Evolutionary conservation across 2,329 filamentous ascomycete species (phyloP), one percentile per base, ranked within the genome.

Genomic region (Colletotrichum chlorophyti): DNA sequence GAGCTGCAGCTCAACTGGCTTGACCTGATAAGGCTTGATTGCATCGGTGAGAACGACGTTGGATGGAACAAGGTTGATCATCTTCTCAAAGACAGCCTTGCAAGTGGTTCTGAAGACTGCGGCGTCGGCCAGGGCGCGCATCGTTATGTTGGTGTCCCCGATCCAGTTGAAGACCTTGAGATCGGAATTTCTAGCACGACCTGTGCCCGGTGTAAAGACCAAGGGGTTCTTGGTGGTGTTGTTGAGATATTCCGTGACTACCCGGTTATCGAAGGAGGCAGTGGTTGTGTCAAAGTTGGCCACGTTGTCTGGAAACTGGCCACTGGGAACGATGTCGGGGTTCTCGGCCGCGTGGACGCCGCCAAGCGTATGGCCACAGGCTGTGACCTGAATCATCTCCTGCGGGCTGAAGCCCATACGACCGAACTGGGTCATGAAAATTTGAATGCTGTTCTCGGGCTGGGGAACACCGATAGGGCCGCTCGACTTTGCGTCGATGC

Each of bases 331-430:
- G 37, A 87, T 79, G 8, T 78, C 72, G 0, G 82, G 80, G 60
- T 85, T 85, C 61, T 85, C 76, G 9, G 67, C 66, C 23, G 74
- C 72, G 69, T 88, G 85, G 7, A 87, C 84, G 14, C 84, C 82
- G 19, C 85, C 85, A 19, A 88, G 68, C 0, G 82, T 83, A 66
- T 88, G 85, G 3, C 85, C 85, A 65, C 85, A 88, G 9, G 84
- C 84, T 2, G 79, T 79, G 21, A 85, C 73, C 65, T 83, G 78
- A 37, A 88, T 85, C 83, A 87, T 87, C 63, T 87, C 82, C 14
- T 75, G 68, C 10, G 68, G 68, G 47, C 70, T 78, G 70, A 87
- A 87, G 6, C 85, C 85, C 76, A 86, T 83, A 46, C 84, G 78
- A 6, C 71, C 54, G 64, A 87, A 88, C 66, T 85, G 83, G 47